Evolutionary conservation across 169 alveolate species (phyloP).

Genomic region (Cyclospora cayetanensis): DNA sequence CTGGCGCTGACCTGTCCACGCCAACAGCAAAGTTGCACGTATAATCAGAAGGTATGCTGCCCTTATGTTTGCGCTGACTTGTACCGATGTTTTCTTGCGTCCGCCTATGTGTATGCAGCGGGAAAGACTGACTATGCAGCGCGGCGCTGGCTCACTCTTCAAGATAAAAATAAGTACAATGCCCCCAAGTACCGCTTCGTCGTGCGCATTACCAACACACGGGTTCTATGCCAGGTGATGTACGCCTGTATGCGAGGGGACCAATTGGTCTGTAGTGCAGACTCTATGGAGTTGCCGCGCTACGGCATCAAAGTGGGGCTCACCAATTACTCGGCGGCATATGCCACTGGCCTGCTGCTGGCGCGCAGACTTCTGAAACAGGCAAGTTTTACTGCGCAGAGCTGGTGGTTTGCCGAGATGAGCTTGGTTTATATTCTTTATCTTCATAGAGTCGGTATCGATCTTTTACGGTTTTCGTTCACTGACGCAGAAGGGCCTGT

Average conservation of each 20-base stretch:
- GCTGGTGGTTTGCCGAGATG: slow-evolving; percentile 86
- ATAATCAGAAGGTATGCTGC: not conserved
- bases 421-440: not conserved
- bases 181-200: slow-evolving; percentile 99
- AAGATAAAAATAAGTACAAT: slow-evolving; percentile 99
- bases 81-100: not conserved
- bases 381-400: slow-evolving; percentile 78
- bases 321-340: slow-evolving; percentile 99
- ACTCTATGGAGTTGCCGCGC: slow-evolving; percentile 95
- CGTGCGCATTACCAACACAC: slow-evolving; percentile 96
- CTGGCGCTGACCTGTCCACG: slow-evolving; percentile 63
- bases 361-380: slow-evolving; percentile 97
- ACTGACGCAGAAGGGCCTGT: slow-evolving; percentile 22
- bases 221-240: slow-evolving; percentile 96
- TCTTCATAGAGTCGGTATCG: not conserved
- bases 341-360: slow-evolving; percentile 98
- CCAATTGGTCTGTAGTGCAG: slow-evolving; percentile 96
- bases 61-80: not conserved
- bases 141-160: slow-evolving; percentile 96
- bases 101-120: slow-evolving; percentile 82
- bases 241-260: slow-evolving; percentile 99
- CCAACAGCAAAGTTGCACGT: not conserved
- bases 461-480: not conserved
- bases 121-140: slow-evolving; percentile 99
- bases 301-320: slow-evolving; percentile 99